A percentile compares a stretch with the other conserved stretches of the same genome.
Evolutionary conservation across 768 basidiomycete species (phyloP).

Genomic region (Mycena haematopus): DNA sequence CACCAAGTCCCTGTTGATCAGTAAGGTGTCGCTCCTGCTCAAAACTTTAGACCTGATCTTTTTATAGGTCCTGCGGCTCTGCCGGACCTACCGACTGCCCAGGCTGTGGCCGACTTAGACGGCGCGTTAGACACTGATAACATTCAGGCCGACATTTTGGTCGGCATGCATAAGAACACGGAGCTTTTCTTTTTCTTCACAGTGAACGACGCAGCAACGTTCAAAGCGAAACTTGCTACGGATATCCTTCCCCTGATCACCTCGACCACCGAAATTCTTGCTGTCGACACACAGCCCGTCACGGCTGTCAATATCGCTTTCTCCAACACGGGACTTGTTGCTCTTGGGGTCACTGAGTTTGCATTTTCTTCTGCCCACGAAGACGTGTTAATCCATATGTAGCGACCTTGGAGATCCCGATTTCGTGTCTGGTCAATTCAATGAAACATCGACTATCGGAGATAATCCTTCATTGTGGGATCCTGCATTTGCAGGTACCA

Average conservation of each 20-base stretch:
- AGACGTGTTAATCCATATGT: not conserved
- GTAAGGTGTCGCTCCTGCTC: slow-evolving; percentile 3
- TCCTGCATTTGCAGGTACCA: slow-evolving; percentile 28
- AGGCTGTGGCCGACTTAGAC: slow-evolving; percentile 21
- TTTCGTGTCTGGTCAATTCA: slow-evolving; percentile 23
- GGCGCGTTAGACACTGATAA: slow-evolving; percentile 26
- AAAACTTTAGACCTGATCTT: not conserved
- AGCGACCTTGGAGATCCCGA: slow-evolving; percentile 27
- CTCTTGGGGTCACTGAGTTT: slow-evolving; percentile 28
- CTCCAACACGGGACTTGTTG: slow-evolving; percentile 28
- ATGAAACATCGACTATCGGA: slow-evolving; percentile 17
- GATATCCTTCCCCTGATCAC: slow-evolving; percentile 33
- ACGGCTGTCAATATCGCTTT: slow-evolving; percentile 36
- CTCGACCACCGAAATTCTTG: slow-evolving; percentile 29
- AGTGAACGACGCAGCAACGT: slow-evolving; percentile 28
- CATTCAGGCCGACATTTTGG: slow-evolving; percentile 27
- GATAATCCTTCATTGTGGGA: slow-evolving; percentile 30
- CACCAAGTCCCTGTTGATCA: slow-evolving; percentile 25
- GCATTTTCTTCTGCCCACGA: not conserved
- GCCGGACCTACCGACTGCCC: slow-evolving; percentile 26
- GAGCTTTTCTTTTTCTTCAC: slow-evolving; percentile 36
- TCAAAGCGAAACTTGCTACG: slow-evolving; percentile 29
- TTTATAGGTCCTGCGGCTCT: slow-evolving; percentile 26
- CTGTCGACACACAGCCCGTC: slow-evolving; percentile 30
- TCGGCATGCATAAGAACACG: slow-evolving; percentile 34